Percentiles rank a stretch among this genome's conserved stretches.
Evolutionary conservation across 176 grass and related monocot species (phyloP).

Genomic region (Triticum monococcum): DNA sequence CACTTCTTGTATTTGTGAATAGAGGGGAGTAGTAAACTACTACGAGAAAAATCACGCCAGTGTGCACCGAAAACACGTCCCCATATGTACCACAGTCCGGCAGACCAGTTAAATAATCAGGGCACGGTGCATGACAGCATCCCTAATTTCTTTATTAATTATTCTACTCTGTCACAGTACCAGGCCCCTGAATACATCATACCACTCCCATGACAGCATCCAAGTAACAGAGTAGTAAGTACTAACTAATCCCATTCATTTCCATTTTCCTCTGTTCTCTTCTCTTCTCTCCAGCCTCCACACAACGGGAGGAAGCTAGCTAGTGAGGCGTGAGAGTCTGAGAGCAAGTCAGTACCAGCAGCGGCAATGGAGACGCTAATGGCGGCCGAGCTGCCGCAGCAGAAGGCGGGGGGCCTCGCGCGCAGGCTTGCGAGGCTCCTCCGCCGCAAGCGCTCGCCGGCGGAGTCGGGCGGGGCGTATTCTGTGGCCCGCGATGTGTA

Average conservation of each 20-base stretch:
- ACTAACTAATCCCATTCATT: not conserved
- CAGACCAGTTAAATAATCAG: slow-evolving; percentile 25
- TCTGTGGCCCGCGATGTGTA: slow-evolving; percentile 40
- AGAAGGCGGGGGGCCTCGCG: slow-evolving; percentile 37
- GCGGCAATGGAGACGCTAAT: slow-evolving; percentile 47
- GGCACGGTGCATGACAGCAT: slow-evolving; percentile 18
- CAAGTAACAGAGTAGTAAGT: not conserved
- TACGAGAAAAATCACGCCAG: not conserved
- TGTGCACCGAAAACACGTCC: slow-evolving; percentile 13
- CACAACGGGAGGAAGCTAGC: not conserved
- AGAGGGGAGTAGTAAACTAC: not conserved
- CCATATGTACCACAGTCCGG: not conserved
- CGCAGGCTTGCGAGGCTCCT: slow-evolving; percentile 59
- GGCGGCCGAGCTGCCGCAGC: slow-evolving; percentile 18
- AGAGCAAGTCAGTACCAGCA: not conserved
- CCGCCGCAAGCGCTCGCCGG: slow-evolving; percentile 44
- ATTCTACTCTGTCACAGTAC: slow-evolving; percentile 9
- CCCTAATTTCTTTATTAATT: slow-evolving; percentile 26
- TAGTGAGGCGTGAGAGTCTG: not conserved
- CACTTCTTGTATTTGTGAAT: too few species aligned
- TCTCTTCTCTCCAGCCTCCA: not conserved
- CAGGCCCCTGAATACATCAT: not conserved
- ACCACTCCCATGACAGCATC: slow-evolving; percentile 6
- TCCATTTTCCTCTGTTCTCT: not conserved
- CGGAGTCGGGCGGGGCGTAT: slow-evolving; percentile 10